Evolutionary conservation across 202 grass and related monocot genomes (phyloP), one percentile per base, ranked within the genome.

Genomic region (Musa balbisiana): DNA sequence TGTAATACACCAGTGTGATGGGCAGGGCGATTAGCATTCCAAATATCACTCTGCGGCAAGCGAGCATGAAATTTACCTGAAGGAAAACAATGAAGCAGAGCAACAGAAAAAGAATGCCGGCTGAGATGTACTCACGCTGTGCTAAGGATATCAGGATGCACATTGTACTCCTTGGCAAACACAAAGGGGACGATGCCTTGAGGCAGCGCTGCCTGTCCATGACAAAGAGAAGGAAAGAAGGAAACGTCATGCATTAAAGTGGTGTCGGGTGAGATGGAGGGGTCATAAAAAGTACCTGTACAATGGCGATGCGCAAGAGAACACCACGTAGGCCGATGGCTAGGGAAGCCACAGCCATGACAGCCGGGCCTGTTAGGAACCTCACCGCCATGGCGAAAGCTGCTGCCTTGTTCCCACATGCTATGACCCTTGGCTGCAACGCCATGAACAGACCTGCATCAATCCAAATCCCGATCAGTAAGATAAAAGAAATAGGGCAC

Each of bases 121-220:
- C 23, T 0, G 43, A 50, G 67, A 8, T 50, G 54, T 69, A 84
- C 94, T 98, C 82, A 98, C 94, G 90, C 94, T 8, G 94, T 98
- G 88, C 94, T 98, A 74, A 98, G 94, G 76, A 98, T 98, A 87
- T 84, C 85, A 64, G 94, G 94, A 81, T 98, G 94, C 77, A 98
- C 85, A 74, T 85, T 98, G 87, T 98, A 97, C 90, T 97, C 94
- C 79, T 97, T 97, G 51, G 94, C 94, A 74, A 97, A 97, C 80
- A 97, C 90, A 78, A 98, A 98, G 88, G 94, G 91, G 77, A 98
- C 91, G 88, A 98, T 94, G 83, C 91, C 94, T 86, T 98, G 94
- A 43, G 94, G 94, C 70, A 98, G 86, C 16, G 94, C 86, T 64
- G 94, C 91, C 94, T 98, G 88, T 55, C 54, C 50, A 53, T 58